Evolutionary conservation across 495 filamentous ascomycete genomes (phyloP).

Genomic region (Penicillium roqueforti): DNA sequence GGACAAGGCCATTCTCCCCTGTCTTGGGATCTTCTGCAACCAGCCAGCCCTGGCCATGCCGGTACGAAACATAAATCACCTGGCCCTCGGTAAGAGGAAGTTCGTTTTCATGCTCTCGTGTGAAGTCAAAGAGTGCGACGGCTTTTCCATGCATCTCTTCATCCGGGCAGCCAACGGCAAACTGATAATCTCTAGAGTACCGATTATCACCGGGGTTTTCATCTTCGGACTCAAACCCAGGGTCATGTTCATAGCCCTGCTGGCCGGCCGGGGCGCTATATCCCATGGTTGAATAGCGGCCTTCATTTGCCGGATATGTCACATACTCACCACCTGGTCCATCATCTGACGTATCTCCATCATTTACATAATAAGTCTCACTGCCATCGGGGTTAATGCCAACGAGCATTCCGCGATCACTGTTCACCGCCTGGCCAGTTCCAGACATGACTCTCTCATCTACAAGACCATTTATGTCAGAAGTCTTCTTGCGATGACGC

Average conservation of each 20-base stretch:
- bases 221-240: conserved; percentile 58
- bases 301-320: conserved; percentile 67
- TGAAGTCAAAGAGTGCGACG: conserved; percentile 92
- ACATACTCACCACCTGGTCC: conserved; percentile 77
- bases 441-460: conserved; percentile 17
- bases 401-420: conserved; percentile 60
- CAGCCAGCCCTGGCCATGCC: conserved; percentile 94
- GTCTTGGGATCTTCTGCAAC: conserved; percentile 96
- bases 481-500: conserved; percentile 76
- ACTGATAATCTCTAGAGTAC: conserved; percentile 86
- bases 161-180: conserved; percentile 90
- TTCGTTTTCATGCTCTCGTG: conserved; percentile 93
- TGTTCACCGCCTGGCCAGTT: conserved; percentile 34
- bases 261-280: conserved; percentile 43
- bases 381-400: conserved; percentile 68
- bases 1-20: conserved; percentile 81
- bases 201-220: conserved; percentile 56
- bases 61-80: conserved; percentile 92
- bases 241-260: conserved; percentile 52
- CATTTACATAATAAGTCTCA: conserved; percentile 72
- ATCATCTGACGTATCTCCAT: conserved; percentile 54
- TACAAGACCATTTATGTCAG: conserved; percentile 31
- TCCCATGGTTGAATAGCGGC: conserved; percentile 50
- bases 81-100: conserved; percentile 90
- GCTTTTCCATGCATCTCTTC: conserved; percentile 98